Conservation (phyloP, 352 stramenopile species). For the Globisporangium canariense region DNA sequence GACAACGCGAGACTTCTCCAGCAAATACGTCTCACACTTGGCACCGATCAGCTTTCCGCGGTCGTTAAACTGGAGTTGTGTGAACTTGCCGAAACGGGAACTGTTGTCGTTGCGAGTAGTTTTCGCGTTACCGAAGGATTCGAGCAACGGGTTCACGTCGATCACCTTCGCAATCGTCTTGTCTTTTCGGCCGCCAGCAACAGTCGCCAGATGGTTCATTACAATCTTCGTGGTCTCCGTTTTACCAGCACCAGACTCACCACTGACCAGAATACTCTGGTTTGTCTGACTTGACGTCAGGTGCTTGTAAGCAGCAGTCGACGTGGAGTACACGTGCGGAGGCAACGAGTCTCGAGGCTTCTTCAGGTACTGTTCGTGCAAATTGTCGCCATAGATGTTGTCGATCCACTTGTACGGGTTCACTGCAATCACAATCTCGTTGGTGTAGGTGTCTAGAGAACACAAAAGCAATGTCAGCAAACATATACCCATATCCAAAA, state of each 20-base stretch:
- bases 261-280: conserved; percentile 87
- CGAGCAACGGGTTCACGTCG: conserved; percentile 89
- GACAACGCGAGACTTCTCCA: conserved; percentile 96
- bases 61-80: conserved; percentile 84
- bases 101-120: conserved; percentile 93
- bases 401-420: conserved; percentile 97
- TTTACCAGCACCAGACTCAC: conserved; percentile 89
- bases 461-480: conserved; percentile 7
- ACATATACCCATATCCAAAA: not conserved
- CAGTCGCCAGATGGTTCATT: conserved; percentile 86
- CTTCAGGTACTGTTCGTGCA: conserved; percentile 80
- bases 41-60: conserved; percentile 78
- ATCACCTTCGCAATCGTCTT: conserved; percentile 91
- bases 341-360: conserved; percentile 62
- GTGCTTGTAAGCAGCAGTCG: conserved; percentile 83
- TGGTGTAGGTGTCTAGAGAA: conserved; percentile 92
- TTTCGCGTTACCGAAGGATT: conserved; percentile 94
- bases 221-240: conserved; percentile 97
- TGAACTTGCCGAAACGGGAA: conserved; percentile 90
- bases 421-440: conserved; percentile 97
- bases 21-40: conserved; percentile 92
- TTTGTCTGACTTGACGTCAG: conserved; percentile 76
- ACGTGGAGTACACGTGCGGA: conserved; percentile 87
- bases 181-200: conserved; percentile 81
- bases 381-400: conserved; percentile 87